phyloP scores from a whole-genome alignment of 1,284 basidiomycete species.

The Leccinum variabile region DNA sequence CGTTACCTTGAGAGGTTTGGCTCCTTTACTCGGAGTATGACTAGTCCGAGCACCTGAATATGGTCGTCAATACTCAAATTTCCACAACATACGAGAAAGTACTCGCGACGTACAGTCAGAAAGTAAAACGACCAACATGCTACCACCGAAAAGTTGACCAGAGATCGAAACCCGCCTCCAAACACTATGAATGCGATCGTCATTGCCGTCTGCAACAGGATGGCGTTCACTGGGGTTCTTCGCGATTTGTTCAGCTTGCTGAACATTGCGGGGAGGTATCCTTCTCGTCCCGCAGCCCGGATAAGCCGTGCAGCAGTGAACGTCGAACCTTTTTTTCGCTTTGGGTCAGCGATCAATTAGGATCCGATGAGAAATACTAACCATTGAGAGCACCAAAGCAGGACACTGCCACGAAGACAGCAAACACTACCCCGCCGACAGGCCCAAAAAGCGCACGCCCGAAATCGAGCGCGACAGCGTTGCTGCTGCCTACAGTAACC shows the following conservation, averaged over 20 bases:
- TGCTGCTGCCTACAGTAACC: slow-evolving; percentile 71
- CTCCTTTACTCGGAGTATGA: slow-evolving; percentile 89
- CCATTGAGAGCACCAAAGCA: slow-evolving; percentile 94
- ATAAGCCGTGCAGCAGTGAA: slow-evolving; percentile 86
- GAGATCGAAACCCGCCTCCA: slow-evolving; percentile 84
- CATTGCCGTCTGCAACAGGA: slow-evolving; percentile 72
- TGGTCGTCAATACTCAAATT: slow-evolving; percentile 4
- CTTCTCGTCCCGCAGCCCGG: slow-evolving; percentile 85
- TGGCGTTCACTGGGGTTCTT: slow-evolving; percentile 84
- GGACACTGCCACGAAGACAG: slow-evolving; percentile 88
- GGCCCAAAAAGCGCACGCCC: slow-evolving; percentile 85
- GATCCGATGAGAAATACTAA: slow-evolving; percentile 25
- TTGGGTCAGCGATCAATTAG: slow-evolving; percentile 11
- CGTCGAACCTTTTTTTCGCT: slow-evolving; percentile 55
- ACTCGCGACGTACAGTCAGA: slow-evolving; percentile 63
- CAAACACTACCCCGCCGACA: slow-evolving; percentile 84
- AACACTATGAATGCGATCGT: slow-evolving; percentile 78
- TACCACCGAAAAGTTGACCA: slow-evolving; percentile 88
- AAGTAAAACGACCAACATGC: slow-evolving; percentile 92
- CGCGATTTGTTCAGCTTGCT: slow-evolving; percentile 71
- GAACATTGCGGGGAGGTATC: slow-evolving; percentile 84
- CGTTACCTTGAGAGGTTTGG: slow-evolving; percentile 78
- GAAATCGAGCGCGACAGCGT: slow-evolving; percentile 95
- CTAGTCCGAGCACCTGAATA: slow-evolving; percentile 75
- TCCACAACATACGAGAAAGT: background rate